Evolutionary conservation across 495 filamentous ascomycete genomes (phyloP), one percentile per base, ranked within the genome.

Genomic region (Parmelia sp.): DNA sequence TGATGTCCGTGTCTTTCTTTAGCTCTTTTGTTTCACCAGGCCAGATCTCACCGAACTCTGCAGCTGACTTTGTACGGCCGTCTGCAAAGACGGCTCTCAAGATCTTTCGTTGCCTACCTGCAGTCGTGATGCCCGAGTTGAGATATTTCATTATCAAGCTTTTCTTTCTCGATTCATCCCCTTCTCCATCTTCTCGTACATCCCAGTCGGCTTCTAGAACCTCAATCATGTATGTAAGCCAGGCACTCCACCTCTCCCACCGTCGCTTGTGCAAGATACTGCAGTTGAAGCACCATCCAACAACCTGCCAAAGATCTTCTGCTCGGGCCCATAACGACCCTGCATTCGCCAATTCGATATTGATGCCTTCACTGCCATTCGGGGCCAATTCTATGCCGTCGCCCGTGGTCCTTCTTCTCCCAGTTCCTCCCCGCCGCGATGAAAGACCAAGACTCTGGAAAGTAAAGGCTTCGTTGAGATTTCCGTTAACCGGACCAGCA

Each of bases 271-370:
- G 80, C 49, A 80, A 73, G 4, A 90, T 81, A 21, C 90, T 91
- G 75, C 94, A 98, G 68, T 91, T 92, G 73, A 97, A 96, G 0
- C 89, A 87, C 94, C 94, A 97, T 6, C 94, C 94, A 1, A 93
- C 85, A 0, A 88, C 82, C 47, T 88, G 83, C 90, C 95, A 98
- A 66, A 97, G 93, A 70, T 96, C 90, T 33, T 88, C 84, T 0
- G 86, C 90, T 25, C 83, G 80, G 21, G 76, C 73, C 84, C 89
- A 96, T 9, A 97, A 57, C 4, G 89, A 84, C 14, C 84, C 83
- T n/a, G 79, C 75, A 29, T 83, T 81, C 2, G 84, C 87, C 35
- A 92, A 74, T 0, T 82, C 78, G 21, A 81, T 74, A 29, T 79
- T 76, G 36, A 76, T 66, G 45, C 79, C 79, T 17, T 78, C 80